Percentiles rank a stretch among this genome's conserved stretches.
Evolutionary conservation across 768 basidiomycete species (phyloP).

Genomic region (Tylopilus balloui): DNA sequence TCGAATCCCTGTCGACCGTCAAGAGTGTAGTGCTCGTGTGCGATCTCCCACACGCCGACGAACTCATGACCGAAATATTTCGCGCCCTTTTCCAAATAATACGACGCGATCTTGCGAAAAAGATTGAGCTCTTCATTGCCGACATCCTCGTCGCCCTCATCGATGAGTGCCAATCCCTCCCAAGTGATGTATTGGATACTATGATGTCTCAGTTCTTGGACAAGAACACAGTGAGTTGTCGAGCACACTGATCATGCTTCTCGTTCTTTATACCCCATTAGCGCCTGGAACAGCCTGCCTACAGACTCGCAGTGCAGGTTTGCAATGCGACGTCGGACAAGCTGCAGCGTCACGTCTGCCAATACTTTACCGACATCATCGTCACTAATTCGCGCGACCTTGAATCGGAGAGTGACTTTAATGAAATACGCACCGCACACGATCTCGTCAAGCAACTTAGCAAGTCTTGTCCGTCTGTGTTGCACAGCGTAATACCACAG

Average conservation of each 20-base stretch:
- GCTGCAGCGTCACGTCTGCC: conserved; percentile 82
- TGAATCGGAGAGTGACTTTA: conserved; percentile 53
- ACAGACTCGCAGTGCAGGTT: conserved; percentile 78
- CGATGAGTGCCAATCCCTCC: conserved; percentile 80
- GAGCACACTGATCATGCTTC: not conserved
- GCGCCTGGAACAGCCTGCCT: conserved; percentile 71
- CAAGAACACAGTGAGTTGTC: conserved; percentile 60
- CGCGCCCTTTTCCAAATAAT: conserved; percentile 78
- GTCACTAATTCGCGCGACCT: conserved; percentile 51
- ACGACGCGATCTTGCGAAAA: conserved; percentile 68
- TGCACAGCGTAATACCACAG: conserved; percentile 89
- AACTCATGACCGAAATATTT: conserved; percentile 80
- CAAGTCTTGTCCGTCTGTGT: conserved; percentile 70
- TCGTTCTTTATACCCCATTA: conserved; percentile 23
- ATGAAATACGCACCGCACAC: conserved; percentile 73
- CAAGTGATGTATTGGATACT: conserved; percentile 71
- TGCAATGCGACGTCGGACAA: conserved; percentile 82
- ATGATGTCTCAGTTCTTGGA: conserved; percentile 85
- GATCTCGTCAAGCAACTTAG: conserved; percentile 81
- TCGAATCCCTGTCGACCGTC: conserved; percentile 89
- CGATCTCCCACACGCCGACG: conserved; percentile 84
- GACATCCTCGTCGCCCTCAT: conserved; percentile 88
- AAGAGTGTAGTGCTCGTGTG: conserved; percentile 93
- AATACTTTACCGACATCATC: conserved; percentile 91
- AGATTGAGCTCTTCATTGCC: conserved; percentile 79